Conservation (phyloP, 1,284 basidiomycete genomes). For the Mycena sp. region DNA sequence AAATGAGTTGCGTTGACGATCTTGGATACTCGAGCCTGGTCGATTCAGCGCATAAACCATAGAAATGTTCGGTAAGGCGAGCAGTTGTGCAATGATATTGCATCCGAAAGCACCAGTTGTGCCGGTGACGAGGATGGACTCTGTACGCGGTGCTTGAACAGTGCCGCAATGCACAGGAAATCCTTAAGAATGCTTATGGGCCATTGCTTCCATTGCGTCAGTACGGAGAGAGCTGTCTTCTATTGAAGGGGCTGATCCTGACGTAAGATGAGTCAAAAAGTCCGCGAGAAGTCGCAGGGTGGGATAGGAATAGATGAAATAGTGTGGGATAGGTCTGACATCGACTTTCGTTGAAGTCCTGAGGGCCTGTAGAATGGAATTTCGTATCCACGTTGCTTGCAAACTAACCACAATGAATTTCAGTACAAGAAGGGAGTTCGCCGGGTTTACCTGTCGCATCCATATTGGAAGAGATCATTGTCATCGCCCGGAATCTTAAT, state of each 20-base stretch:
- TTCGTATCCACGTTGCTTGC: constrained; percentile 54
- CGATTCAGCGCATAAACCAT: constrained; percentile 40
- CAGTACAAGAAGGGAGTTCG: not conserved
- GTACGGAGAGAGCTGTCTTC: not conserved
- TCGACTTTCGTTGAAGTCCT: constrained; percentile 17
- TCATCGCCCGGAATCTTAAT: constrained; percentile 40
- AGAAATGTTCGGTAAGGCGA: constrained; percentile 24
- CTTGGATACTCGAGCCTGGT: not conserved
- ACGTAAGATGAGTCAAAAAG: not conserved
- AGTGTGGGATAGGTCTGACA: constrained; percentile 23
- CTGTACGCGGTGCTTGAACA: not conserved
- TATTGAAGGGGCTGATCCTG: not conserved
- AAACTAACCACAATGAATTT: constrained; percentile 42
- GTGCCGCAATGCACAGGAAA: not conserved
- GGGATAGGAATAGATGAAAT: constrained; percentile 46
- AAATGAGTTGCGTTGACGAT: not conserved
- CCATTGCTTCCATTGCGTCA: not conserved
- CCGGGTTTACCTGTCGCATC: constrained; percentile 50
- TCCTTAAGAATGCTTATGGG: not conserved
- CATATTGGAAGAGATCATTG: constrained; percentile 50
- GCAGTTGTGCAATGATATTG: constrained; percentile 37
- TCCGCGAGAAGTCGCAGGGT: constrained; percentile 40
- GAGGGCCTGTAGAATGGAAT: constrained; percentile 46
- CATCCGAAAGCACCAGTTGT: constrained; percentile 45
- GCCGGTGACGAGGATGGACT: constrained; percentile 43